Percentiles rank a stretch among this genome's conserved stretches.
These are phyloP conservation scores for Eimeria praecox DNA, from an alignment of 169 alveolate species.

Conservation along the genomic window DNA sequence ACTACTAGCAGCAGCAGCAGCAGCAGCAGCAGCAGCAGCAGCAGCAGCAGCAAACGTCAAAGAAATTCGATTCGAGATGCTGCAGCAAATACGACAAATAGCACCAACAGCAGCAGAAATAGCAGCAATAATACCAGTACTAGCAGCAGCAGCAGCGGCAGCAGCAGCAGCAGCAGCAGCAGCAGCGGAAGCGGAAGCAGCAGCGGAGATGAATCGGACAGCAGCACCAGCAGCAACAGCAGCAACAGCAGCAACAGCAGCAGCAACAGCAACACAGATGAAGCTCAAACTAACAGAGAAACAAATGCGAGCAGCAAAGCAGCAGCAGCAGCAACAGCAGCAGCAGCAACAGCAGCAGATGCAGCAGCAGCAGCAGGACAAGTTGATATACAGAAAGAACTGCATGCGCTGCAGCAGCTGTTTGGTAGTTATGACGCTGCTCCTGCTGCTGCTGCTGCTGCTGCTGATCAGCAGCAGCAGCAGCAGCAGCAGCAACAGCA, in stretches of 20 bases:
- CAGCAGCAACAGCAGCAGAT: not conserved
- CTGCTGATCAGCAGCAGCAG: not conserved
- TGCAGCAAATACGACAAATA: no score
- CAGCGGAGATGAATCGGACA: not conserved
- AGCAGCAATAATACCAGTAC: not conserved
- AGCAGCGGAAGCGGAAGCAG: no score
- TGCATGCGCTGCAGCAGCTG: conserved; percentile 55
- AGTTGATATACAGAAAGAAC: conserved; percentile 1
- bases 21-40: conserved; percentile 1
- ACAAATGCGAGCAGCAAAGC: not conserved
- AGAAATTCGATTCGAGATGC: not conserved
- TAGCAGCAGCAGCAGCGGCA: conserved; percentile 30
- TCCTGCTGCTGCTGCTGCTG: not conserved
- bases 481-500: conserved; percentile 21
- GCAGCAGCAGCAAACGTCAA: not conserved
- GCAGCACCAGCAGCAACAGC: conserved; percentile 37
- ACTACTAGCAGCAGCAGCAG: conserved; percentile 32
- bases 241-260: conserved; percentile 33
- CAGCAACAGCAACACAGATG: not conserved
- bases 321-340: conserved; percentile 9
- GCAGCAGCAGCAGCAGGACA: conserved; percentile 16
- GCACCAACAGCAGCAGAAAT: not conserved
- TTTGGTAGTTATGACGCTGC: conserved; percentile 7
- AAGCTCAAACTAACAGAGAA: not conserved
- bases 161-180: conserved; percentile 4